Evolutionary conservation across 2,329 filamentous ascomycete genomes (phyloP).

Genomic region (Dendryphion nanum): DNA sequence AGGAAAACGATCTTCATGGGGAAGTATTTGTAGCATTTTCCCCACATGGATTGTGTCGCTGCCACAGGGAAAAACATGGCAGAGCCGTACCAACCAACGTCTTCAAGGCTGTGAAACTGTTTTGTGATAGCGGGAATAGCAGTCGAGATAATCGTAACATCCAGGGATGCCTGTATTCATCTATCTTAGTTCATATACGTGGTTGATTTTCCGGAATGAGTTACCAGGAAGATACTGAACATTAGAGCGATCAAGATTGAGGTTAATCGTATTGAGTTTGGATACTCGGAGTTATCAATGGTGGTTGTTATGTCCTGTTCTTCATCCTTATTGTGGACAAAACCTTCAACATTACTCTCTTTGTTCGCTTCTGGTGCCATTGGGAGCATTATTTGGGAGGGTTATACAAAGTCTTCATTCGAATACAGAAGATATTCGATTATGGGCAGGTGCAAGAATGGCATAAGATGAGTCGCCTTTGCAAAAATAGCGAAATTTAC

Average conservation of each 20-base stretch:
- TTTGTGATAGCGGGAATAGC: constrained; percentile 14
- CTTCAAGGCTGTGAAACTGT: constrained; percentile 11
- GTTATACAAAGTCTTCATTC: no score
- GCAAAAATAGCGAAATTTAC: no score
- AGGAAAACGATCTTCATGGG: constrained; percentile 37
- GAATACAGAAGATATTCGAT: no score
- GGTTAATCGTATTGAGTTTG: background rate
- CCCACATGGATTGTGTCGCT: constrained; percentile 28
- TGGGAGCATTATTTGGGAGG: no score
- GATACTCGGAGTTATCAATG: constrained; percentile 5
- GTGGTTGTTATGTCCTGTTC: no score
- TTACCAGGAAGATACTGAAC: constrained; percentile 4
- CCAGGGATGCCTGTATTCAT: background rate
- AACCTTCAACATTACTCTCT: no score
- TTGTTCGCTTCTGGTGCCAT: no score
- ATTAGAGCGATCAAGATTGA: constrained; percentile 3
- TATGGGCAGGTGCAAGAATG: no score
- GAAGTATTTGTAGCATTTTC: constrained; percentile 47
- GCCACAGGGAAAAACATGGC: constrained; percentile 33
- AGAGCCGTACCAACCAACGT: constrained; percentile 15
- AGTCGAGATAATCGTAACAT: constrained; percentile 8
- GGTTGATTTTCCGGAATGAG: background rate
- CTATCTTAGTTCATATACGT: background rate
- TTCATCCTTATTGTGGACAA: no score
- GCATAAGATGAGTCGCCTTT: no score